These are phyloP conservation scores for Starmera dryadoides DNA, from an alignment of 805 yeast genomes.

Conservation along the genomic window DNA sequence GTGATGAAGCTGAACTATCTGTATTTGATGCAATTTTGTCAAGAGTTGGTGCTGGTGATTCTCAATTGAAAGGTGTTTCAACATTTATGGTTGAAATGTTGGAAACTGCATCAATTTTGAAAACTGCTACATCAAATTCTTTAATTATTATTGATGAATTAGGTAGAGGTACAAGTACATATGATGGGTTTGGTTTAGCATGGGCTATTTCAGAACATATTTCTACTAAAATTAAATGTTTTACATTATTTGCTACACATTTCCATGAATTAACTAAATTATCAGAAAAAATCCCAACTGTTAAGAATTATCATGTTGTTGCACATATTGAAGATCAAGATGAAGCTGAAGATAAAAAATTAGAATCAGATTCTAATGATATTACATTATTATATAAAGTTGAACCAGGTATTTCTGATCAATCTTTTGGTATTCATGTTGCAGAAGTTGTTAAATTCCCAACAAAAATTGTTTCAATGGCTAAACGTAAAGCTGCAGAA, in stretches of 20 bases:
- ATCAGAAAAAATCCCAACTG: slow-evolving; percentile 54
- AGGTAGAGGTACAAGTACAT: slow-evolving; percentile 76
- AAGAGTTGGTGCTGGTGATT: slow-evolving; percentile 98
- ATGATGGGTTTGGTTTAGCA: slow-evolving; percentile 97
- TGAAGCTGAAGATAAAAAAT: slow-evolving; percentile 16
- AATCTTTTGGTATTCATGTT: slow-evolving; percentile 95
- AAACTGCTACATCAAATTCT: slow-evolving; percentile 71
- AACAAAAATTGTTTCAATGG: slow-evolving; percentile 83
- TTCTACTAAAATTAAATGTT: slow-evolving; percentile 62
- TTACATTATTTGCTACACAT: slow-evolving; percentile 92
- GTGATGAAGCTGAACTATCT: slow-evolving; percentile 67
- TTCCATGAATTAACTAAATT: slow-evolving; percentile 91
- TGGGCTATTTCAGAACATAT: slow-evolving; percentile 93
- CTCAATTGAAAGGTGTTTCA: slow-evolving; percentile 93
- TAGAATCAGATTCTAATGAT: slow-evolving; percentile 37
- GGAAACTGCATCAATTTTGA: slow-evolving; percentile 83
- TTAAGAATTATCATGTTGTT: slow-evolving; percentile 82
- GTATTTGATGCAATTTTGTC: slow-evolving; percentile 89
- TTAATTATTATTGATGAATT: slow-evolving; percentile 88
- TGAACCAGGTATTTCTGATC: slow-evolving; percentile 93
- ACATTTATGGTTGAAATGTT: slow-evolving; percentile 97
- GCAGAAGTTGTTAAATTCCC: slow-evolving; percentile 96
- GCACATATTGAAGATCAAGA: slow-evolving; percentile 65
- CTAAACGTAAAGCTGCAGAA: slow-evolving; percentile 88
- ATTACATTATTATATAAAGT: slow-evolving; percentile 88